Conservation (phyloP, 768 basidiomycete genomes). For the Rhodocollybia butyracea region DNA sequence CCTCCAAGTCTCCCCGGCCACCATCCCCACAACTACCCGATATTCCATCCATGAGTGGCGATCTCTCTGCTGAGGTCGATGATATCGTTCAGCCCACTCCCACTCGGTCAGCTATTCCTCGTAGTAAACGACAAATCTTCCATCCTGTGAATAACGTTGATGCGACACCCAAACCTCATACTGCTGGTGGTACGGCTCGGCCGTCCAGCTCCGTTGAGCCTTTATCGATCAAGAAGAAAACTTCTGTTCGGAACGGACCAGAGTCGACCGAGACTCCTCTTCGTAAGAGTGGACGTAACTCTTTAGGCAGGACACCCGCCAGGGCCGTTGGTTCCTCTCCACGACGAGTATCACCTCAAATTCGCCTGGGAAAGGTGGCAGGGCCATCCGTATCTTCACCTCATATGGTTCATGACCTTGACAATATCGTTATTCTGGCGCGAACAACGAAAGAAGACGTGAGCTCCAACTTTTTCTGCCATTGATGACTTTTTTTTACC, state of each 20-base stretch:
- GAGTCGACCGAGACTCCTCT: slow-evolving; percentile 29
- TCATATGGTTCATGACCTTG: slow-evolving; percentile 34
- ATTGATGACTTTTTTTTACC: background rate
- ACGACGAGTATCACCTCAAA: slow-evolving; percentile 53
- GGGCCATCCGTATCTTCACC: slow-evolving; percentile 23
- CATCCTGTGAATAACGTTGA: slow-evolving; percentile 51
- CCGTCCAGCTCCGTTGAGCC: slow-evolving; percentile 58
- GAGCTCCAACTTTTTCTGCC: slow-evolving; percentile 19
- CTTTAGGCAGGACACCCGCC: slow-evolving; percentile 39
- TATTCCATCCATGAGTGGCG: slow-evolving; percentile 45
- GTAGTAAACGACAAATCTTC: slow-evolving; percentile 70
- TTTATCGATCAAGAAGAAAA: slow-evolving; percentile 83
- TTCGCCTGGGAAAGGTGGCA: slow-evolving; percentile 35
- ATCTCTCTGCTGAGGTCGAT: slow-evolving; percentile 35
- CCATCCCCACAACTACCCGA: slow-evolving; percentile 21
- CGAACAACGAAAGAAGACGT: slow-evolving; percentile 68
- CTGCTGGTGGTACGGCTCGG: slow-evolving; percentile 21
- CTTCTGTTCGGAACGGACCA: slow-evolving; percentile 45
- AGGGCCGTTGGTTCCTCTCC: slow-evolving; percentile 38
- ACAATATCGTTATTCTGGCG: slow-evolving; percentile 45
- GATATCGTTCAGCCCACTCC: slow-evolving; percentile 25
- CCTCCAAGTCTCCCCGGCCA: slow-evolving; percentile 34
- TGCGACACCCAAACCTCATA: slow-evolving; percentile 44
- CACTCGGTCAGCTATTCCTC: slow-evolving; percentile 49
- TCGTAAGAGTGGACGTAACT: slow-evolving; percentile 26